phyloP scores from a whole-genome alignment of 352 stramenopile species.

The Thalassiosira hispida region DNA sequence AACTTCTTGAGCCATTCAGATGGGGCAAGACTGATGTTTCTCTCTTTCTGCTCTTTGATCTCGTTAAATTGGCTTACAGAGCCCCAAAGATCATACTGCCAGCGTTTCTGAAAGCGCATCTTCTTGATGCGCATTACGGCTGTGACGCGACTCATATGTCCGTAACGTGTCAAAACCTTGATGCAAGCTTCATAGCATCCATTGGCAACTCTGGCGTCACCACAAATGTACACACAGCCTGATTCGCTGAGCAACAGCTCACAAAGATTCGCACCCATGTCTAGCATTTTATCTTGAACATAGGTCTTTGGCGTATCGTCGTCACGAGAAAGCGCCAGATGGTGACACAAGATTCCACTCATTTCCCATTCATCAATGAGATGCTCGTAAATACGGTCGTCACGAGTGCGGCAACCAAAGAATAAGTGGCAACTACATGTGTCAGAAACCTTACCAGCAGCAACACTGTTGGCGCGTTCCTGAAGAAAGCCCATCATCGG shows the following conservation, averaged over 20 bases:
- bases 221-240: constrained; percentile 25
- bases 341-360: not conserved
- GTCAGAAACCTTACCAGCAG: not conserved
- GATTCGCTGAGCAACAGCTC: constrained; percentile 8
- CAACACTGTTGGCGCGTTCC: not conserved
- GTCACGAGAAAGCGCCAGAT: constrained; percentile 6
- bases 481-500: constrained; percentile 45
- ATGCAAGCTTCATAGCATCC: constrained; percentile 10
- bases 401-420: constrained; percentile 32
- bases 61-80: not conserved
- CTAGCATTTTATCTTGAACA: constrained; percentile 21
- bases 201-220: constrained; percentile 26
- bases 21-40: not conserved
- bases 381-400: constrained; percentile 18
- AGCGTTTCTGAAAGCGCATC: constrained; percentile 15
- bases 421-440: constrained; percentile 9
- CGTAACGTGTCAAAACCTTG: not conserved
- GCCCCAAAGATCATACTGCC: constrained; percentile 37
- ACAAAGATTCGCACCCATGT: not conserved
- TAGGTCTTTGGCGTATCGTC: constrained; percentile 7
- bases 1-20: not conserved
- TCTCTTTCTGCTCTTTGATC: constrained; percentile 25
- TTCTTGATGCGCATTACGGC: not conserved
- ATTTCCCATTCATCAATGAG: constrained; percentile 12
- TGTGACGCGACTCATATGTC: constrained; percentile 5